Evolutionary conservation across 352 stramenopile species (phyloP), one percentile per base, ranked within the genome.

Genomic region (Phytophthora aleatoria): DNA sequence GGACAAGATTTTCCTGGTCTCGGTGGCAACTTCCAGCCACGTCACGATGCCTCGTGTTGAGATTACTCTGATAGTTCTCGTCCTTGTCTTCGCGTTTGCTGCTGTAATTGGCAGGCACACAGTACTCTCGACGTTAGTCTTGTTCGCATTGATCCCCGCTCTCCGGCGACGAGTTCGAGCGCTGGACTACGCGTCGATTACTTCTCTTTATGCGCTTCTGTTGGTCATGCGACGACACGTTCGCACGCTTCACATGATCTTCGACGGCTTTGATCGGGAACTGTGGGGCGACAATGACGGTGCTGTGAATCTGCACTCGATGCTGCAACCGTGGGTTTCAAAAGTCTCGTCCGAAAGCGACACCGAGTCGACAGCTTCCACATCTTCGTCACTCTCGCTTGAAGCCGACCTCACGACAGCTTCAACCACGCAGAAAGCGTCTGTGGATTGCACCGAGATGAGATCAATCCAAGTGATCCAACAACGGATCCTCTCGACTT

Each of bases 281-380:
- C 28, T 81, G 13, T 92, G 85, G 85, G 47, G 75, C 27, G 77
- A 84, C 47, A 92, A 92, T 50, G 83, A 93, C 36, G 83, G 85
- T 10, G 74, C 69, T 1, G 85, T 94, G 10, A 93, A 91, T 43
- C 69, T 90, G 9, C 67, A 81, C 54, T 88, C 82, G 30, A 91
- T 87, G 75, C 15, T 73, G 28, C 48, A 65, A 81, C 60, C 76
- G 28, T 63, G 76, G 76, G 35, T 50, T 24, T 26, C 55, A 12
- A 30, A 54, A 20, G 20, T 20, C 3, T 9, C 62, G 47, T 41
- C 44, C 35, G 36, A 73, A 56, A 52, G 52, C 27, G 76, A 75
- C 28, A 52, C 52, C 0, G 43, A 70, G 15, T 67, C 50, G 36
- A 74, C 44, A 20, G 20, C 56, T 24, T 77, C 64, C 20, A 75